Conservation (phyloP, 257 asterid species). For the Solanum appendiculatum region DNA sequence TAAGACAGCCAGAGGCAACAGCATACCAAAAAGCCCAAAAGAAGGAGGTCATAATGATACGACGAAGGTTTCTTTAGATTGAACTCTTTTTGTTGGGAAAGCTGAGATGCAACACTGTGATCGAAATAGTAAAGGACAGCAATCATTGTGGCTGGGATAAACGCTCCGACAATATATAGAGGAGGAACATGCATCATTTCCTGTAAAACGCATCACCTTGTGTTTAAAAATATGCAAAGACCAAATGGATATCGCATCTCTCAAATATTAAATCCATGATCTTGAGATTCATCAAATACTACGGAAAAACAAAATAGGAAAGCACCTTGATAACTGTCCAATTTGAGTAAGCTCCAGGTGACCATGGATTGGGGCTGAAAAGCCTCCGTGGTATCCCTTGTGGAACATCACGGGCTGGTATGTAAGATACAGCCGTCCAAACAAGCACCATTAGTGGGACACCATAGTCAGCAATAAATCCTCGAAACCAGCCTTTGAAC, state of each 20-base stretch:
- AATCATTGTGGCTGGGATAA: constrained; percentile 95
- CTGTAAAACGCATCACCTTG: constrained; percentile 26
- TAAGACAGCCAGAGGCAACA: neutral
- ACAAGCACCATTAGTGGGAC: constrained; percentile 91
- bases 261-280: neutral
- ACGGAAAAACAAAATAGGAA: too few relatives aligned
- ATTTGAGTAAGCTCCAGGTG: constrained; percentile 86
- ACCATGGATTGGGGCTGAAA: constrained; percentile 98
- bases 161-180: constrained; percentile 77
- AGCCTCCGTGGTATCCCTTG: constrained; percentile 79
- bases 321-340: constrained; percentile 95
- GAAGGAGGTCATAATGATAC: constrained; percentile 93
- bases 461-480: constrained; percentile 92
- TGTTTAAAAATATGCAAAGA: neutral
- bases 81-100: constrained; percentile 89
- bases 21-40: constrained; percentile 86
- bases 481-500: constrained; percentile 70
- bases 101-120: constrained; percentile 98
- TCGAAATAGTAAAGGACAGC: constrained; percentile 98
- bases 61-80: constrained; percentile 89
- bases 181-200: constrained; percentile 87
- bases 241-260: neutral
- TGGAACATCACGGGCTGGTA: constrained; percentile 70
- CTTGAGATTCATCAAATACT: neutral
- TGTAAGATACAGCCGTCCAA: constrained; percentile 87